phyloP scores from a whole-genome alignment of 176 grass and related monocot species.

The Carex scoparia region DNA sequence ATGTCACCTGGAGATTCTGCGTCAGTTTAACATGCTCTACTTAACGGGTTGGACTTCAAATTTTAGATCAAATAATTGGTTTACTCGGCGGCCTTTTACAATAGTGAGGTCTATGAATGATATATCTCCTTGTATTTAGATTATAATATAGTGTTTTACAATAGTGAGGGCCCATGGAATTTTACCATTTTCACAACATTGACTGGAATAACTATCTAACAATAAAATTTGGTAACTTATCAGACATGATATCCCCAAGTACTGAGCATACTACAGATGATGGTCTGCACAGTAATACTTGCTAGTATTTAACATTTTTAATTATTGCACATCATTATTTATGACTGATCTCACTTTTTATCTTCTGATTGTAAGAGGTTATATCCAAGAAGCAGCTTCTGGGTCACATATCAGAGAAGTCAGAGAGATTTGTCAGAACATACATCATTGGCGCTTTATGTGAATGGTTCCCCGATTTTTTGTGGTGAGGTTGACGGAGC shows the following conservation, averaged over 20 bases:
- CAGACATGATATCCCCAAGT: neutral
- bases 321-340: neutral
- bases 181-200: neutral
- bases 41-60: neutral
- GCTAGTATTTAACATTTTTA: neutral
- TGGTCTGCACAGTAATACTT: neutral
- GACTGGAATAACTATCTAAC: neutral
- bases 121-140: neutral
- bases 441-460: slow-evolving; percentile 41
- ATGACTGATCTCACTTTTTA: slow-evolving; percentile 32
- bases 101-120: neutral
- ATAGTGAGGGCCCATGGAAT: neutral
- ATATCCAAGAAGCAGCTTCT: slow-evolving; percentile 86
- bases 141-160: neutral
- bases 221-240: neutral
- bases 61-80: neutral
- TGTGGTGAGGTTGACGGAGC: slow-evolving; percentile 91
- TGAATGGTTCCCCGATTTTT: slow-evolving; percentile 38
- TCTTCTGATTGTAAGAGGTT: slow-evolving; percentile 52
- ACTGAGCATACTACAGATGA: neutral
- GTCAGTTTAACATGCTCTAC: neutral
- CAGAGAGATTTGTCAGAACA: slow-evolving; percentile 52
- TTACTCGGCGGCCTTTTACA: neutral
- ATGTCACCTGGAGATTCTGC: neutral
- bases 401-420: slow-evolving; percentile 60